Conservation (phyloP, 768 basidiomycete species). For the Boletellus emodensis region DNA sequence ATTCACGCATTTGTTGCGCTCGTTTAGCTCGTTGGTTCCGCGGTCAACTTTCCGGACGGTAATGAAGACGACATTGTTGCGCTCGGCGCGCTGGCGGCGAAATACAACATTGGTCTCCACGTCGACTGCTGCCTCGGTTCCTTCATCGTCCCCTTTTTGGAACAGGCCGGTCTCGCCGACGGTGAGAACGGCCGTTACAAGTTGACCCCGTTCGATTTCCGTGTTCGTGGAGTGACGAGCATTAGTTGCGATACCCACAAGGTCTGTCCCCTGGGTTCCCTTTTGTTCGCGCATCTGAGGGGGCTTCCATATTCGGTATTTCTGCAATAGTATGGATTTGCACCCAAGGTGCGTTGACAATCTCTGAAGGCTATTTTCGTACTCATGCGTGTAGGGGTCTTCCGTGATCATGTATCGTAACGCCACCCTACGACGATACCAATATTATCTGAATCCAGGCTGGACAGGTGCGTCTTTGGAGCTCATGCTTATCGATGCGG, state of each 20-base stretch:
- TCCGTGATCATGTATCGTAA: slow-evolving; percentile 95
- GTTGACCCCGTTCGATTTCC: slow-evolving; percentile 81
- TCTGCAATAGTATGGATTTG: slow-evolving; percentile 74
- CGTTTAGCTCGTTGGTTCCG: slow-evolving; percentile 74
- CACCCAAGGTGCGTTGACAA: slow-evolving; percentile 66
- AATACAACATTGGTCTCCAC: slow-evolving; percentile 79
- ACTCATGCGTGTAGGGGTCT: slow-evolving; percentile 53
- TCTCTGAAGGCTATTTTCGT: background rate
- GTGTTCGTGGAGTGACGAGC: slow-evolving; percentile 85
- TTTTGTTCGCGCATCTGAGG: background rate
- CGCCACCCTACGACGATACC: slow-evolving; percentile 68
- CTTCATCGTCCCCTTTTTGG: slow-evolving; percentile 92
- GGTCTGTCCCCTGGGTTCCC: slow-evolving; percentile 33
- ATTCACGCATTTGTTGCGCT: background rate
- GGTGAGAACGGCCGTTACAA: slow-evolving; percentile 53
- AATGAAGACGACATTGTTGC: slow-evolving; percentile 82
- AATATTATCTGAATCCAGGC: slow-evolving; percentile 80
- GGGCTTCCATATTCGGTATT: background rate
- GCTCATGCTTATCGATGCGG: background rate
- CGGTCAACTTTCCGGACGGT: slow-evolving; percentile 82
- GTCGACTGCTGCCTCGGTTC: slow-evolving; percentile 95
- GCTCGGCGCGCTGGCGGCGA: slow-evolving; percentile 69
- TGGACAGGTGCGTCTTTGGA: slow-evolving; percentile 60
- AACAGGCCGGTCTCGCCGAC: slow-evolving; percentile 64
- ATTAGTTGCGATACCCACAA: slow-evolving; percentile 98